Evolutionary conservation across 495 filamentous ascomycete species (phyloP), one percentile per base, ranked within the genome.

Genomic region (Xylaria sp.): DNA sequence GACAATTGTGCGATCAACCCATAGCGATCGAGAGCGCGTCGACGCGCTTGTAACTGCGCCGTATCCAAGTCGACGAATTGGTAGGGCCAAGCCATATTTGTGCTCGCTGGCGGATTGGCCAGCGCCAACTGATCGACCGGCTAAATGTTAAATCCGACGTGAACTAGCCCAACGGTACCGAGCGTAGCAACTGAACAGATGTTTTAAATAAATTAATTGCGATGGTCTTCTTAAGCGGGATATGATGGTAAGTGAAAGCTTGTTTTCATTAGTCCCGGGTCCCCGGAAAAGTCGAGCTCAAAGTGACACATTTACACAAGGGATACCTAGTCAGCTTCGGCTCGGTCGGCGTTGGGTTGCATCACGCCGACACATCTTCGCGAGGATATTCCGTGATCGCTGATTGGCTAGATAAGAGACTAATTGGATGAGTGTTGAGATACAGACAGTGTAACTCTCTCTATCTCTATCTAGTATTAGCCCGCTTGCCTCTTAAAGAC

Each of bases 1-100:
- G 90, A 90, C 57, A 87, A 79, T 75, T 92, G 90, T 46, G 91
- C 91, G 65, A 86, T 87, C 61, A 82, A 77, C 21, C 88, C 90
- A 63, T 90, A 88, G 26, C 85, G 80, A 76, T 90, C 87, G 21
- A 93, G 85, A 14, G 88, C 77, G 58, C 85, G 81, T 37, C 89
- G 86, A 26, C 91, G 87, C 15, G 80, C 82, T 17, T 85, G 78
- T 70, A 84, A 85, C 69, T 92, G 85, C 29, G 82, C 83, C 19
- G 82, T 74, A 11, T 85, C 84, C 26, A 91, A 82, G 58, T 85
- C 79, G 50, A 89, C 65, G 76, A 93, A 89, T 57, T 87, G 83
- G 74, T 87, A 93, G 5, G 88, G 89, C 89, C 89, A 92, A 37
- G 80, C 78, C 87, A 88, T 87, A 5, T 44, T 44, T 33, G 0